Conservation (phyloP, 805 yeast genomes). For the Lipomyces lipofer region DNA sequence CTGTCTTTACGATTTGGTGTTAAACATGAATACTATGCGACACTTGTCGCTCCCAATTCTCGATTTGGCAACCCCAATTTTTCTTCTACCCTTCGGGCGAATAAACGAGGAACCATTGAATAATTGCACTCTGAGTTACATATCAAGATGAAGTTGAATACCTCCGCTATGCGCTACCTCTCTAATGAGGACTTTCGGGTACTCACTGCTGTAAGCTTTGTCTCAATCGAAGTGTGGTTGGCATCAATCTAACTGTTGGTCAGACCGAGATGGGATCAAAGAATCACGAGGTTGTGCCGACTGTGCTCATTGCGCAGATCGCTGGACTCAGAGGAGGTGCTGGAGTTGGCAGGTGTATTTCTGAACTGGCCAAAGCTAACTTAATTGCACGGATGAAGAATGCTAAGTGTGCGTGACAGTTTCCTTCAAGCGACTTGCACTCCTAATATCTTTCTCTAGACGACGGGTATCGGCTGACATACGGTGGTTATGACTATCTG, state of each 20-base stretch:
- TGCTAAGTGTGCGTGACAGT: conserved; percentile 55
- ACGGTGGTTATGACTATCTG: conserved; percentile 86
- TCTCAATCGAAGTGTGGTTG: too few relatives aligned
- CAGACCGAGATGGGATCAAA: conserved; percentile 75
- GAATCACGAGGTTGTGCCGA: conserved; percentile 94
- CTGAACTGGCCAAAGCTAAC: conserved; percentile 84
- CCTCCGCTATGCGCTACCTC: conserved; percentile 89
- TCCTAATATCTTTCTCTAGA: conserved; percentile 36
- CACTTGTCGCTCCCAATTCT: too few relatives aligned
- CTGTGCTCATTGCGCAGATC: conserved; percentile 73
- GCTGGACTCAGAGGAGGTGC: conserved; percentile 76
- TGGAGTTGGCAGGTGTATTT: conserved; percentile 73
- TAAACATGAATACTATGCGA: too few relatives aligned
- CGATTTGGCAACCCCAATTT: too few relatives aligned
- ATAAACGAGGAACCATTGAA: too few relatives aligned
- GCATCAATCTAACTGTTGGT: conserved; percentile 2
- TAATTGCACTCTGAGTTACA: not conserved
- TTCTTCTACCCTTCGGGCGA: too few relatives aligned
- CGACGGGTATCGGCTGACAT: conserved; percentile 90
- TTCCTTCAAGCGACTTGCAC: not conserved
- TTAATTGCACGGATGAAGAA: conserved; percentile 77
- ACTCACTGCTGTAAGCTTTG: conserved; percentile 63
- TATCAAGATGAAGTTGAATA: conserved; percentile 78
- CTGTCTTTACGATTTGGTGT: too few relatives aligned
- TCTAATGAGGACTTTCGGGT: conserved; percentile 89